These are phyloP conservation scores for Blastobotrys muscicola DNA, from an alignment of 805 yeast genomes.

Conservation along the genomic window DNA sequence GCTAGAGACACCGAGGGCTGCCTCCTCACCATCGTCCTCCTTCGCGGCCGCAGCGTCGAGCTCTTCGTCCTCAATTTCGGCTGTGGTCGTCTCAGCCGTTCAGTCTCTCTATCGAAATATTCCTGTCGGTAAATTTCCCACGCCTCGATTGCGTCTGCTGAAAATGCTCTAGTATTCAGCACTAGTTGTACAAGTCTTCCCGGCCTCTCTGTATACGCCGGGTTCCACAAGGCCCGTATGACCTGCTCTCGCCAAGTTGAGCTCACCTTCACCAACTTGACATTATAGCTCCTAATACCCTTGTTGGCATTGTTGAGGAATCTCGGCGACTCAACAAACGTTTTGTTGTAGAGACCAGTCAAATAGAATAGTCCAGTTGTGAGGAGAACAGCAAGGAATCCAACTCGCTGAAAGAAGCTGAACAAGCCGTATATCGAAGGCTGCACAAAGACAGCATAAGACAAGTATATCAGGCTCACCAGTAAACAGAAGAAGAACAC, in stretches of 20 bases:
- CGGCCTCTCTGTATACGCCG: slow-evolving; percentile 18
- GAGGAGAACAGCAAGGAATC: slow-evolving; percentile 51
- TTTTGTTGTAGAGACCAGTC: slow-evolving; percentile 82
- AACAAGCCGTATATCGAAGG: slow-evolving; percentile 32
- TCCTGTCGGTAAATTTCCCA: slow-evolving; percentile 94
- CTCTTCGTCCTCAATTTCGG: neutral
- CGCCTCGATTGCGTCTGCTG: slow-evolving; percentile 75
- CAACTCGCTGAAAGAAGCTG: slow-evolving; percentile 27
- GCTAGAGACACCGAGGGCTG: no score
- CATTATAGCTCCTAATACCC: slow-evolving; percentile 76
- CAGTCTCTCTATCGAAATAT: slow-evolving; percentile 81
- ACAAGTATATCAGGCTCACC: slow-evolving; percentile 21
- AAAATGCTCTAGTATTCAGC: slow-evolving; percentile 71
- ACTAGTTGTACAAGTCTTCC: slow-evolving; percentile 80
- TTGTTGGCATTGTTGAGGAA: slow-evolving; percentile 79
- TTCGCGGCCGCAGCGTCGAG: neutral
- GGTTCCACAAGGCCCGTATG: slow-evolving; percentile 20
- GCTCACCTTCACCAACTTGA: slow-evolving; percentile 45
- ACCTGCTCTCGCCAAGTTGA: slow-evolving; percentile 22
- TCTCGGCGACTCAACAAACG: slow-evolving; percentile 71
- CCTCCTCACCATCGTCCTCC: no score
- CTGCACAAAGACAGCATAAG: slow-evolving; percentile 23
- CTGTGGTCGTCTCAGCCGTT: slow-evolving; percentile 2
- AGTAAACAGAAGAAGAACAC: slow-evolving; percentile 34
- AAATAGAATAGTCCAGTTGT: slow-evolving; percentile 70